These are phyloP conservation scores for Pythium sukuiense DNA, from an alignment of 352 stramenopile genomes.

Conservation along the genomic window DNA sequence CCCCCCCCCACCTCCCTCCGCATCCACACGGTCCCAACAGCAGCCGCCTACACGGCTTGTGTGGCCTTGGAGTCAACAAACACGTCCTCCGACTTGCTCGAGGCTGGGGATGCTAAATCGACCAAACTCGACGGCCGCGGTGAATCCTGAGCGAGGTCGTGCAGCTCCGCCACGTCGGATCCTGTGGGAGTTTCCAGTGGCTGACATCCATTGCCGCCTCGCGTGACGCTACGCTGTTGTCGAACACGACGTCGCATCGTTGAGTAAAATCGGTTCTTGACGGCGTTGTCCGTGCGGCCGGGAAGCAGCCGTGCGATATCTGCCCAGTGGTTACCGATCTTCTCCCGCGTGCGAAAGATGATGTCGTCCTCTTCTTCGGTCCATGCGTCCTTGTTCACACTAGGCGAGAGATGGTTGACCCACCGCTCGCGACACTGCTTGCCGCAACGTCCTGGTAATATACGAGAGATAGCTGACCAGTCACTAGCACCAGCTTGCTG, in stretches of 20 bases:
- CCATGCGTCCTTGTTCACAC: conserved; percentile 95
- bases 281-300: conserved; percentile 94
- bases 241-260: conserved; percentile 68
- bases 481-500: conserved; percentile 60
- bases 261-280: conserved; percentile 96
- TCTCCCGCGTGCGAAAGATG: conserved; percentile 73
- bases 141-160: conserved; percentile 13
- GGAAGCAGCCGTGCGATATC: conserved; percentile 95
- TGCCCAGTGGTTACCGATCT: conserved; percentile 96
- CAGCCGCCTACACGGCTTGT: neutral
- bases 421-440: conserved; percentile 97
- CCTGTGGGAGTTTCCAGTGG: neutral
- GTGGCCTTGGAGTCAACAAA: neutral
- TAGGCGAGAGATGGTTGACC: conserved; percentile 96
- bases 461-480: conserved; percentile 93
- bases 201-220: conserved; percentile 3
- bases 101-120: conserved; percentile 6
- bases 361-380: conserved; percentile 91
- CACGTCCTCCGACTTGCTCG: conserved; percentile 6
- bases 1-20: too few relatives aligned
- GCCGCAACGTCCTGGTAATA: conserved; percentile 92
- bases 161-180: neutral
- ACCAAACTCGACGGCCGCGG: conserved; percentile 14
- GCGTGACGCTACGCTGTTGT: conserved; percentile 44
- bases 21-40: too few relatives aligned